Conservation (phyloP, 768 basidiomycete genomes). For the Austroboletus festivus region DNA sequence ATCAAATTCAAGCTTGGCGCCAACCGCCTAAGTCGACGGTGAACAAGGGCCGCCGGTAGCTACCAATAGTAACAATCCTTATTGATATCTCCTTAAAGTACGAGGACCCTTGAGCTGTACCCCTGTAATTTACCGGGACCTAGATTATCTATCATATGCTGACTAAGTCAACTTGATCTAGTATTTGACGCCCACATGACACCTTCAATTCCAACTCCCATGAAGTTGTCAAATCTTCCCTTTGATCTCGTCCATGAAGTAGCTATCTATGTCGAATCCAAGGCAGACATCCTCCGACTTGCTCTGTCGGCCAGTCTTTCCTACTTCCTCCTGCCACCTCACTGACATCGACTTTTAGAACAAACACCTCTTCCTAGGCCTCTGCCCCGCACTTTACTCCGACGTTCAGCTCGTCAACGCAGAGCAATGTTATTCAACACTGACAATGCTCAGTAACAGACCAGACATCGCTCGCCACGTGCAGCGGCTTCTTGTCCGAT, state of each 20-base stretch:
- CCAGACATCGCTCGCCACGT: conserved; percentile 67
- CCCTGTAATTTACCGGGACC: too few relatives aligned
- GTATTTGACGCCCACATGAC: too few relatives aligned
- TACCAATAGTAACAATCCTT: too few relatives aligned
- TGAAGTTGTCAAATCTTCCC: conserved; percentile 35
- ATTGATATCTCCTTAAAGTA: too few relatives aligned
- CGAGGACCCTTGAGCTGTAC: too few relatives aligned
- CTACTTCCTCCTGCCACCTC: background rate
- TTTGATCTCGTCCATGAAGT: conserved; percentile 69
- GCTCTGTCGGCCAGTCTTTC: conserved; percentile 52
- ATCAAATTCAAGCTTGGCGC: too few relatives aligned
- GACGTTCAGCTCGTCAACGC: conserved; percentile 51
- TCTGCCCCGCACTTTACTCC: conserved; percentile 59
- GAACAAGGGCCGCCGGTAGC: too few relatives aligned
- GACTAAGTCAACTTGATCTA: too few relatives aligned
- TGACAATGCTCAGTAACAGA: conserved; percentile 56
- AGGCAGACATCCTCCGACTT: conserved; percentile 55
- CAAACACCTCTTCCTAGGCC: conserved; percentile 46
- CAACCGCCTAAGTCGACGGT: too few relatives aligned
- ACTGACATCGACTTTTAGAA: conserved; percentile 45
- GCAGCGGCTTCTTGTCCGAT: conserved; percentile 50
- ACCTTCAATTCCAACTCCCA: background rate
- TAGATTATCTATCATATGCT: too few relatives aligned
- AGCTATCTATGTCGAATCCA: conserved; percentile 48
- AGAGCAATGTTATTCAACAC: conserved; percentile 60